These are phyloP conservation scores for Claviceps pazoutovae DNA, from an alignment of 2,329 filamentous ascomycete genomes.

Conservation along the genomic window DNA sequence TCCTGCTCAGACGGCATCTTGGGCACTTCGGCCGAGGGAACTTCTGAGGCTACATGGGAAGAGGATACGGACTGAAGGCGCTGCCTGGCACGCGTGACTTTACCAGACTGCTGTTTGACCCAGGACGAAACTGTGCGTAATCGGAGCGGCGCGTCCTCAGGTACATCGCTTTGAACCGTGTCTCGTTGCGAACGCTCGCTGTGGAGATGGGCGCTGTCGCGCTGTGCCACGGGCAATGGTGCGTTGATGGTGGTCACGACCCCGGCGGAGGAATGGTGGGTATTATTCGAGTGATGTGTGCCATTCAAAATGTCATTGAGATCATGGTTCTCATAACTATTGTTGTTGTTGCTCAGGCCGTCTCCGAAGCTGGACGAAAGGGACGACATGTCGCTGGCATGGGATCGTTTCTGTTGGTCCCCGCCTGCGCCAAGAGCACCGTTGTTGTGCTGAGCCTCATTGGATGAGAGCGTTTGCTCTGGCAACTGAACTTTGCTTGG, in stretches of 20 bases:
- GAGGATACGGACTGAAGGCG: conserved; percentile 10
- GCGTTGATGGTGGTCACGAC: conserved; percentile 8
- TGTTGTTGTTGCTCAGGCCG: conserved; percentile 24
- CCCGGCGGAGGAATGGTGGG: not conserved
- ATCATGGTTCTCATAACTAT: not conserved
- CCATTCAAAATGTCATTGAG: not conserved
- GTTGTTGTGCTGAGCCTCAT: conserved; percentile 6
- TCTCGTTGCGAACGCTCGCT: conserved; percentile 21
- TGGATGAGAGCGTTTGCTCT: conserved; percentile 4
- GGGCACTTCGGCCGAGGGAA: conserved; percentile 25
- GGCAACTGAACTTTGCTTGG: not conserved
- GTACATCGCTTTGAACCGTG: conserved; percentile 38
- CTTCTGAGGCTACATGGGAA: conserved; percentile 3
- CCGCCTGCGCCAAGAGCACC: conserved; percentile 5
- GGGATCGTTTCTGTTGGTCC: conserved; percentile 16
- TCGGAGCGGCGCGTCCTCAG: conserved; percentile 38
- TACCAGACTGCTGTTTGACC: conserved; percentile 49
- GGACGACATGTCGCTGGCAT: conserved; percentile 40
- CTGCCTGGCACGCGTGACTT: conserved; percentile 33
- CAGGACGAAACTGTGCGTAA: conserved; percentile 48
- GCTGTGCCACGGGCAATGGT: conserved; percentile 5
- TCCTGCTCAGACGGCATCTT: conserved; percentile 30
- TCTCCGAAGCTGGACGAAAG: conserved; percentile 53
- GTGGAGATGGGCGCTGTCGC: conserved; percentile 4
- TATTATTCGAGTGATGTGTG: conserved; percentile 14